Conservation (phyloP, 1,284 basidiomycete genomes). For the Stygiomarasmius scandens region DNA sequence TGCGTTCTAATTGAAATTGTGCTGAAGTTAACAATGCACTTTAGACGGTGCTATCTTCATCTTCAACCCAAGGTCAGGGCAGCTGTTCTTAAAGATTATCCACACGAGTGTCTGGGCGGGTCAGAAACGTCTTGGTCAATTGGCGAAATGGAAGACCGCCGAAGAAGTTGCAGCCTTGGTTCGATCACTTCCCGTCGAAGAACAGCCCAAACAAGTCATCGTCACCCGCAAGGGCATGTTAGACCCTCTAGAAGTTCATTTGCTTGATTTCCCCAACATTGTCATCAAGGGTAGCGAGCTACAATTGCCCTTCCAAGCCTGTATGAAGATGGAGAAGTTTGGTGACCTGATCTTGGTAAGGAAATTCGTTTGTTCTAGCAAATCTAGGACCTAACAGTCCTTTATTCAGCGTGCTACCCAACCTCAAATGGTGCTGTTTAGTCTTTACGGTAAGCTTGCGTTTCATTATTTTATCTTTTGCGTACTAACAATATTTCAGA, state of each 20-base stretch:
- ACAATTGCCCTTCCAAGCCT: slow-evolving; percentile 98
- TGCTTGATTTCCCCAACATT: slow-evolving; percentile 99
- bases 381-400: slow-evolving; percentile 11
- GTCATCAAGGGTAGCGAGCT: slow-evolving; percentile 99
- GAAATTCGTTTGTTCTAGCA: slow-evolving; percentile 6
- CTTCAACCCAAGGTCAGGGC: slow-evolving; percentile 98
- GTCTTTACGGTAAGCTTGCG: slow-evolving; percentile 76
- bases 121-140: slow-evolving; percentile 98
- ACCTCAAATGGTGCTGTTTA: slow-evolving; percentile 99
- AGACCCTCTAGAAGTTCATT: slow-evolving; percentile 96
- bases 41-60: slow-evolving; percentile 98
- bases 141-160: slow-evolving; percentile 99
- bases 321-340: slow-evolving; percentile 99
- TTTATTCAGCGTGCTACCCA: slow-evolving; percentile 81
- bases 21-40: slow-evolving; percentile 5
- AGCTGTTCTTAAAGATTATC: slow-evolving; percentile 98
- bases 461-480: not conserved
- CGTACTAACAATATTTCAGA: slow-evolving; percentile 46
- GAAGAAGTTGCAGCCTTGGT: slow-evolving; percentile 99
- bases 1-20: slow-evolving; percentile 8
- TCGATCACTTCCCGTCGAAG: slow-evolving; percentile 96
- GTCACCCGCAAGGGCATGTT: slow-evolving; percentile 99
- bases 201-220: slow-evolving; percentile 99
- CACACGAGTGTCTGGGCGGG: slow-evolving; percentile 99
- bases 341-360: slow-evolving; percentile 91